Evolutionary conservation across 2,329 filamentous ascomycete genomes (phyloP), one percentile per base, ranked within the genome.

Genomic region (Periconia digitata): DNA sequence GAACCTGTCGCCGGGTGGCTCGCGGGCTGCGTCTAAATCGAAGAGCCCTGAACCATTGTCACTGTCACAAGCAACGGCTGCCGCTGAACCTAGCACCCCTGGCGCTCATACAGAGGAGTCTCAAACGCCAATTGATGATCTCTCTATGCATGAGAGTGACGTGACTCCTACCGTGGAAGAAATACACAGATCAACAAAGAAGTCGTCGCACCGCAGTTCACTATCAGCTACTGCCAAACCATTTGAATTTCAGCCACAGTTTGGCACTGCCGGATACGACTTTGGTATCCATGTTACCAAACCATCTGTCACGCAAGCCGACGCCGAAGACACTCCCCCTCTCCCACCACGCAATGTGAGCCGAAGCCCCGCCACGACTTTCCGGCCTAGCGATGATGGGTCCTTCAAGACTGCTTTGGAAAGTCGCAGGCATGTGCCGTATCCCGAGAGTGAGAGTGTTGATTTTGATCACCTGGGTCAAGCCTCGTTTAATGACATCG

Each of bases 401-500:
- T 71, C 71, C 4, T 72, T 60, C 57, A 67, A 68, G 59, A 72
- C 68, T 42, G 69, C 67, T 12, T 51, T 70, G 51, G 67, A 70
- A 47, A 58, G 59, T 20, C 57, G 63, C 18, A 66, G 64, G 50
- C 64, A 64, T 24, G 54, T 55, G 15, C 59, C 62, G 6, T 72
- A 72, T 44, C 58, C 69, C 16, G 66, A 71, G 29, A 70, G 64
- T 44, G 70, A 71, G 47, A 68, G 65, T 44, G 59, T 69, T 36
- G 70, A 70, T 38, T 67, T 69, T 41, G 62, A 71, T 22, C 54
- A 62, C 37, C 47, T 63, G 46, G 63, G 61, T 23, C 60, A 76
- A 43, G 73, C 76, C 27, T 77, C 85, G 0, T 89, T 89, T 59
- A 86, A 92, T 58, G 91, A 96, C 65, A 92, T 96, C 62, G 92